A percentile compares a stretch with the other conserved stretches of the same genome.
Evolutionary conservation across 805 yeast species (phyloP).

Genomic region (Lachancea cidri): DNA sequence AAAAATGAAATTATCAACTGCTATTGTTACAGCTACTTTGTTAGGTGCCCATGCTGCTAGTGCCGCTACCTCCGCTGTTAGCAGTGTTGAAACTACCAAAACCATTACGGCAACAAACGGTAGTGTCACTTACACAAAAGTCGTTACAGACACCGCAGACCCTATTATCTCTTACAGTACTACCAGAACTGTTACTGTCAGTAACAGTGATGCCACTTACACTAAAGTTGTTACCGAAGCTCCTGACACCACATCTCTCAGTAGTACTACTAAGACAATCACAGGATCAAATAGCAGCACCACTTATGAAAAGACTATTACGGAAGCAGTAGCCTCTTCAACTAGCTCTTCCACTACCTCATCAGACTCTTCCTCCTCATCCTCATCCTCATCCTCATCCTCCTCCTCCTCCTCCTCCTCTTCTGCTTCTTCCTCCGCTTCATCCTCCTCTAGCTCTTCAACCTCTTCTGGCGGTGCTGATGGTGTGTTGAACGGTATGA

Average conservation of each 20-base stretch:
- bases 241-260: slow-evolving; percentile 6
- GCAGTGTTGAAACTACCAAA: slow-evolving; percentile 5
- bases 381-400: not conserved
- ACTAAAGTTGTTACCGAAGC: slow-evolving; percentile 9
- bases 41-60: slow-evolving; percentile 2
- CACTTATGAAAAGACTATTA: slow-evolving; percentile 9
- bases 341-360: not conserved
- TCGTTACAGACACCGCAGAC: slow-evolving; percentile 9
- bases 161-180: slow-evolving; percentile 8
- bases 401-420: not conserved
- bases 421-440: not conserved
- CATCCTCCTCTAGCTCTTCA: slow-evolving; percentile 1
- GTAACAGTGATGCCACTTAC: slow-evolving; percentile 9
- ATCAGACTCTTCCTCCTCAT: not conserved
- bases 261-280: slow-evolving; percentile 4
- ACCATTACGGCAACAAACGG: slow-evolving; percentile 10
- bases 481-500: not conserved
- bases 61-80: slow-evolving; percentile 3
- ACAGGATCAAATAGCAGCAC: slow-evolving; percentile 4
- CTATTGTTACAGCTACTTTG: not conserved
- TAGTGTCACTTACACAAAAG: slow-evolving; percentile 9
- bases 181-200: slow-evolving; percentile 7
- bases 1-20: not conserved
- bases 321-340: not conserved
- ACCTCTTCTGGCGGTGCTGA: slow-evolving; percentile 2